Base-by-base conservation (phyloP, 306 rosid species). In the Sphenostylis stenocarpa region DNA sequence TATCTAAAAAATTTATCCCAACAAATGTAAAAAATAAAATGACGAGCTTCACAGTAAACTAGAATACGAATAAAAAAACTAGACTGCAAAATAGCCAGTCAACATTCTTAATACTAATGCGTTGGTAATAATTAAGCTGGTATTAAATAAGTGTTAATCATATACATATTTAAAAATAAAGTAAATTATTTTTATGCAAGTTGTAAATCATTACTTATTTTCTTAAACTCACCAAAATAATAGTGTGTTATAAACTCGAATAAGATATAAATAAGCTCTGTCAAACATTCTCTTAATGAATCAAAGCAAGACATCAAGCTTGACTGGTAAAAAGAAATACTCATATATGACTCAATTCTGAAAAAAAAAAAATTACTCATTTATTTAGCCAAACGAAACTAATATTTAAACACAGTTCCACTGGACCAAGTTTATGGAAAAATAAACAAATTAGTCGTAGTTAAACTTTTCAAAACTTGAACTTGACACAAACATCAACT, bases 81-180 rank as follows among this genome's bases (percentile, higher is more conserved):
- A 48, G 31, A 69, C 45, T 62, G 75, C 29, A 60, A 68, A 64
- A 44, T 55, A 43, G 44, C 47, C 28, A 34, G 57, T 29, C 68
- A 47, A 38, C 26, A 71, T 70, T n/a, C 63, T 12, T 19, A 17
- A 49, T 17, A 52, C 28, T 8, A 49, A 0, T 16, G 21, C 4
- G 21, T 49, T 49, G 11, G 55, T 52, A 28, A 8, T 52, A 52
- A 52, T 52, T 52, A 52, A 19, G 19, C 7, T 49, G 6, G 6
- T 49, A 5, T 48, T 48, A 17, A 16, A n/a, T n/a, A 48, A 48
- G 11, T 53, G 7, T 12, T 12, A 10, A 21, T 55, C n/a, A 23
- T 23, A 12, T 23, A 55, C 10, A 11, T 23, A 55, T 21, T 55
- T 23, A 28, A 24, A 55, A 10, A 12, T 11, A 2, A 23, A 55